These are phyloP conservation scores for Trichoderma virens DNA, from an alignment of 495 filamentous ascomycete genomes.

Conservation along the genomic window DNA sequence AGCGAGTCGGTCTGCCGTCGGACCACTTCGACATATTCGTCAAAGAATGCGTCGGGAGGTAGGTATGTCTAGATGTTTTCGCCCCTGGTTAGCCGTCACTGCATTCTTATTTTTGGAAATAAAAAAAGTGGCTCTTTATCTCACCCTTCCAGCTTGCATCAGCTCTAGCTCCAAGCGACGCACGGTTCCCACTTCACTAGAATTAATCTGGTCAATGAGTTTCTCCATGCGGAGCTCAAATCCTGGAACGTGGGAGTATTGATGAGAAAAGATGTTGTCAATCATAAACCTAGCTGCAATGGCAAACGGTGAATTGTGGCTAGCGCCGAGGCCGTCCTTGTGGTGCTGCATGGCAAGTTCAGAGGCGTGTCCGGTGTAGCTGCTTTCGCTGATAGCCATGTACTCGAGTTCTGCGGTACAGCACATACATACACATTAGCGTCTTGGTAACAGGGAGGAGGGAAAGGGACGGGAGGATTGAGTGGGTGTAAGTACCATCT, in stretches of 20 bases:
- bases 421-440: too few species aligned
- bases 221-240: constrained; percentile 21
- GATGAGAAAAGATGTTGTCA: constrained; percentile 18
- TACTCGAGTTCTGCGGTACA: constrained; percentile 33
- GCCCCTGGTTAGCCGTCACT: background rate
- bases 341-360: constrained; percentile 29
- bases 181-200: constrained; percentile 26
- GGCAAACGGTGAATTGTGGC: constrained; percentile 20
- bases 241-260: constrained; percentile 17
- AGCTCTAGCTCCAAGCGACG: constrained; percentile 38
- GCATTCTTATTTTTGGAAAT: constrained; percentile 15
- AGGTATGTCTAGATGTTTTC: constrained; percentile 22
- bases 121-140: background rate
- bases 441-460: constrained; percentile 17
- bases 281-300: constrained; percentile 24
- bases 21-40: constrained; percentile 26
- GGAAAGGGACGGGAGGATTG: background rate
- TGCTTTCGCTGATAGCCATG: constrained; percentile 23
- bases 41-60: constrained; percentile 22
- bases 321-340: constrained; percentile 17
- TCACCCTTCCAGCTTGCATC: constrained; percentile 36
- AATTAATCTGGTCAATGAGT: constrained; percentile 22
- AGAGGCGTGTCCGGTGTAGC: constrained; percentile 21
- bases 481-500: too few species aligned
- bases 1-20: constrained; percentile 30